Percentiles rank a stretch among this genome's conserved stretches.
Evolutionary conservation across 768 basidiomycete genomes (phyloP).

Genomic region (Omphalotus guepiniiformis): DNA sequence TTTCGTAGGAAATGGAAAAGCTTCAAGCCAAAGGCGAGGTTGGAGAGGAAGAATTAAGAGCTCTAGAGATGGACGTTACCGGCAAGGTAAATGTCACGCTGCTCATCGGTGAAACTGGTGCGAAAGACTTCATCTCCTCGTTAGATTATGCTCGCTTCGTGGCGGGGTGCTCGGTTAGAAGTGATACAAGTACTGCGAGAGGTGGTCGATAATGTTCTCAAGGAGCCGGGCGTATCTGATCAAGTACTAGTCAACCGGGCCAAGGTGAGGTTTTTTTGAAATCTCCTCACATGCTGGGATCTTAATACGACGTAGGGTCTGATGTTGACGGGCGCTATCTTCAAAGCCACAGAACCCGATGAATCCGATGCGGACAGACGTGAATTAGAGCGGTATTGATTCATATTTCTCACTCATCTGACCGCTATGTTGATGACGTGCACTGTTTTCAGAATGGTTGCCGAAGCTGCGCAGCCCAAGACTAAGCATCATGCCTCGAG

Average conservation of each 20-base stretch:
- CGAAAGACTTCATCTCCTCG: not conserved
- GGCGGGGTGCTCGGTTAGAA: slow-evolving; percentile 96
- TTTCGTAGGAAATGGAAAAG: slow-evolving; percentile 78
- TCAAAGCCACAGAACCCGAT: slow-evolving; percentile 81
- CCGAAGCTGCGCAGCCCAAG: slow-evolving; percentile 77
- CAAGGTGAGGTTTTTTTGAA: slow-evolving; percentile 49
- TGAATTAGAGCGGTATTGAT: slow-evolving; percentile 78
- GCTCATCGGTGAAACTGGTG: not conserved
- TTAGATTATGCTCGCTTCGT: slow-evolving; percentile 92
- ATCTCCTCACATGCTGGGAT: not conserved
- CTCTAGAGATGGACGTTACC: slow-evolving; percentile 88
- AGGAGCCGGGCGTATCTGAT: slow-evolving; percentile 73
- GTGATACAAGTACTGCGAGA: slow-evolving; percentile 87
- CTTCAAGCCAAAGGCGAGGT: slow-evolving; percentile 87
- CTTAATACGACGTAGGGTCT: slow-evolving; percentile 51
- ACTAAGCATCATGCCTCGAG: slow-evolving; percentile 46
- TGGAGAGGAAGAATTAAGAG: slow-evolving; percentile 78
- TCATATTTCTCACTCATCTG: not conserved
- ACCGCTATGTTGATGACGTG: slow-evolving; percentile 10
- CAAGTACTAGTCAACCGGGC: slow-evolving; percentile 74
- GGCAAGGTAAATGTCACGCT: slow-evolving; percentile 59
- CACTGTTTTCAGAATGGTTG: slow-evolving; percentile 65
- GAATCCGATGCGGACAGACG: slow-evolving; percentile 92
- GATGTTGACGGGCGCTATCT: slow-evolving; percentile 85
- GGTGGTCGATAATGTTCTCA: slow-evolving; percentile 79